A percentile compares a stretch with the other conserved stretches of the same genome.
phyloP scores from a whole-genome alignment of 306 rosid genomes.

The Prunus mongolica region DNA sequence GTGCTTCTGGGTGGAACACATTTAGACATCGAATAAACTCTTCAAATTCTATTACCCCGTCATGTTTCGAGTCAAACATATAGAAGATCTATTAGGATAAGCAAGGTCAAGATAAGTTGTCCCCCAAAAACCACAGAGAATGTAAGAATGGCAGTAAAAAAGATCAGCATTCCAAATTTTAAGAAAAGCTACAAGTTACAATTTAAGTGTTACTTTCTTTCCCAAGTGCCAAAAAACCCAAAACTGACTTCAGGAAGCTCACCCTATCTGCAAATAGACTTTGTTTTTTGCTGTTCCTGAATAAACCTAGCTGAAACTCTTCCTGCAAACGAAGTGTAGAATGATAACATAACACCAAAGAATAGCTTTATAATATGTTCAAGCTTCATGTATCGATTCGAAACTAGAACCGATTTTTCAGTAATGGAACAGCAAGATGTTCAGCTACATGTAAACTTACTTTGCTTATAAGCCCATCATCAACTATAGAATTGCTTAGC shows the following conservation, averaged over 20 bases:
- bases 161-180: background rate
- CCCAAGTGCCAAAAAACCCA: background rate
- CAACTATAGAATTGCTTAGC: conserved; percentile 48
- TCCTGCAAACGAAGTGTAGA: conserved; percentile 28
- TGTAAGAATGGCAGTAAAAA: background rate
- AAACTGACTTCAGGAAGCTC: conserved; percentile 1
- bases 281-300: conserved; percentile 40
- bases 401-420: too few relatives aligned
- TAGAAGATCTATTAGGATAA: conserved; percentile 35
- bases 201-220: background rate
- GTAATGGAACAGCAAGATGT: background rate
- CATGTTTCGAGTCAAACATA: conserved; percentile 45
- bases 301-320: conserved; percentile 56
- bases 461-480: conserved; percentile 54
- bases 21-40: conserved; percentile 55
- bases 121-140: background rate
- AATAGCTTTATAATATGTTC: background rate
- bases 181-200: background rate
- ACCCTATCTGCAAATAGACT: conserved; percentile 50
- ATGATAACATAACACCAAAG: background rate
- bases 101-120: background rate
- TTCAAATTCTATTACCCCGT: conserved; percentile 52
- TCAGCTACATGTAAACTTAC: conserved; percentile 24
- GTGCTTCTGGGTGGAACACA: conserved; percentile 55
- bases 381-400: too few relatives aligned